Evolutionary conservation across 768 basidiomycete genomes (phyloP), one percentile per base, ranked within the genome.

Genomic region (Naganishia vishniacii): DNA sequence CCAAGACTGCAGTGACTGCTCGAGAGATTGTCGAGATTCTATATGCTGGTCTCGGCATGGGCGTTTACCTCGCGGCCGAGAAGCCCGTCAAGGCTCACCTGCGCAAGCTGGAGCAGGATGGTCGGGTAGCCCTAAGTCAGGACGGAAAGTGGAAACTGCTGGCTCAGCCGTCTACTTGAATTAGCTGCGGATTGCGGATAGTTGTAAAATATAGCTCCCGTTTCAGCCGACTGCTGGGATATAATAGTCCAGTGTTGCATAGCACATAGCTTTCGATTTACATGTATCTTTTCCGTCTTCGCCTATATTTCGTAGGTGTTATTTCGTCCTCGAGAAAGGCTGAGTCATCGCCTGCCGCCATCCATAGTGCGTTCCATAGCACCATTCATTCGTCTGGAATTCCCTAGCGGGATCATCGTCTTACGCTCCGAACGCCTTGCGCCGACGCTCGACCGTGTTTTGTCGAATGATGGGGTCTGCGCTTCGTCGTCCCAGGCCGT

Each of bases 81-180:
- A 48, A 59, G 16, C 51, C 63, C n/a, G 48, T 64, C 12, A n/a
- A 15, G 2, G 56, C 53, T 8, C 63, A 64, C 18, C 44, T 64
- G 25, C 9, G 11, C 18, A 64, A 64, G 46, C 56, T 64, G 42
- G 29, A 29, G 44, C 34, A 15, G 45, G 63, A 46, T 32, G 42
- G 42, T 23, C 25, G 20, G 20, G 62, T 51, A 6, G 49, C 23
- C 28, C 28, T 9, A 40, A 11, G 18, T 6, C 2, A 20, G 18
- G 34, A 23, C 23, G 53, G 53, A 12, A 56, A 40, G 23, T 56
- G 53, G 53, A 37, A 23, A 29, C 18, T 34, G 37, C 28, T 51
- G 49, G 20, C 20, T 13, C 5, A n/a, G 6, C 18, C 15, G 28
- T 51, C n/a, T n/a, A n/a, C n/a, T n/a, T n/a, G n/a, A n/a, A n/a